Conservation (phyloP, 257 asterid species). For the Solanum okadae region DNA sequence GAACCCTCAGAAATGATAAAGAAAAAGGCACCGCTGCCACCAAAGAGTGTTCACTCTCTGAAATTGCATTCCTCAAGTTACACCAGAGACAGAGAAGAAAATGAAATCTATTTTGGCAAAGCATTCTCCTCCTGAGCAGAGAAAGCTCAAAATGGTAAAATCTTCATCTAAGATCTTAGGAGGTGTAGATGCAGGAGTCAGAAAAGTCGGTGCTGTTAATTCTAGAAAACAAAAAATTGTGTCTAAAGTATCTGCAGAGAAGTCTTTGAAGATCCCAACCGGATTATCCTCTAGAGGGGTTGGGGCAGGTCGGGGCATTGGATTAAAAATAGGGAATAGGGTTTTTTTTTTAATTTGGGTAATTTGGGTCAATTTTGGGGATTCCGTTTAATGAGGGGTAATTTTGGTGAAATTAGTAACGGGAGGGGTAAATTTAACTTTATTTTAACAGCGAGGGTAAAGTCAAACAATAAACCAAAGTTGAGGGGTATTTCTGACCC, state of each 20-base stretch:
- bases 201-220: conserved; percentile 8
- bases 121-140: conserved; percentile 10
- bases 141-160: conserved; percentile 17
- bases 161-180: neutral
- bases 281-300: no score
- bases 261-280: conserved; percentile 10
- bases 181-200: conserved; percentile 23
- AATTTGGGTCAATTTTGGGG: no score
- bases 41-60: conserved; percentile 19
- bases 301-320: no score
- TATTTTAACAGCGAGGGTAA: no score
- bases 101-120: conserved; percentile 9
- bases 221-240: conserved; percentile 9
- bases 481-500: no score
- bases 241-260: conserved; percentile 27
- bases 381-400: no score
- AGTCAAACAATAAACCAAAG: no score
- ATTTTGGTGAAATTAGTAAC: no score
- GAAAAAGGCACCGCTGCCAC: conserved; percentile 26
- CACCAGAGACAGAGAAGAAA: conserved; percentile 19
- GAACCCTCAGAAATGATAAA: conserved; percentile 53
- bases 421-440: no score
- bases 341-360: no score
- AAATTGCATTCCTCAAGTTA: conserved; percentile 16
- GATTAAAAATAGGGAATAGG: no score